A percentile compares a stretch with the other conserved stretches of the same genome.
Evolutionary conservation across 2,329 filamentous ascomycete species (phyloP).

Genomic region (Trichophyton simii): DNA sequence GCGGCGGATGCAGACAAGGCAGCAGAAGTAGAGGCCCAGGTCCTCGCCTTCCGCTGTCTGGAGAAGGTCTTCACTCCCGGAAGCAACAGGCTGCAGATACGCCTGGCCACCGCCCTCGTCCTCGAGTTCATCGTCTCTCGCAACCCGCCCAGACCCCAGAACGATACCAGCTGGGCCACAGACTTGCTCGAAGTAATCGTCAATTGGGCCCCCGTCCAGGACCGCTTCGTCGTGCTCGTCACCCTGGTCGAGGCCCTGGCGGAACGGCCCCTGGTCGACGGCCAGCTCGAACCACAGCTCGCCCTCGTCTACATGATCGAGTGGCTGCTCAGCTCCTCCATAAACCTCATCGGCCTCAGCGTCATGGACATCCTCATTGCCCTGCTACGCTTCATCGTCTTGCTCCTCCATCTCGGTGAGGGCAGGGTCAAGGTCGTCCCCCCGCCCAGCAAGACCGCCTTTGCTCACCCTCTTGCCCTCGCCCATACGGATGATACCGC

Average conservation of each 20-base stretch:
- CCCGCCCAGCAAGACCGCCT: neutral
- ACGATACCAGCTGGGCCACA: slow-evolving; percentile 61
- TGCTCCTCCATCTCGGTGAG: slow-evolving; percentile 53
- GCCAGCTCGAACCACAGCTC: slow-evolving; percentile 59
- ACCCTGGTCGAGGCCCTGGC: slow-evolving; percentile 66
- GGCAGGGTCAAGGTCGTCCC: slow-evolving; percentile 4
- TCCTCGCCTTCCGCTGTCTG: slow-evolving; percentile 73
- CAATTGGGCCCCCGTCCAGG: slow-evolving; percentile 84
- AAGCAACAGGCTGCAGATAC: slow-evolving; percentile 70
- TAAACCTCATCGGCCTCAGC: slow-evolving; percentile 89
- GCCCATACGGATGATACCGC: neutral
- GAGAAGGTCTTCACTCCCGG: slow-evolving; percentile 67
- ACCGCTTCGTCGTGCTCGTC: slow-evolving; percentile 80
- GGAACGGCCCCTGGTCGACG: slow-evolving; percentile 54
- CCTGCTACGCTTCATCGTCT: slow-evolving; percentile 69
- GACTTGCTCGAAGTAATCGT: slow-evolving; percentile 68
- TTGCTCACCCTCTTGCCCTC: neutral
- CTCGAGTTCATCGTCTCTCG: slow-evolving; percentile 56
- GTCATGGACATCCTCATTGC: slow-evolving; percentile 89
- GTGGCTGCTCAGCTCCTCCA: slow-evolving; percentile 69
- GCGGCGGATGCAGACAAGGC: slow-evolving; percentile 78
- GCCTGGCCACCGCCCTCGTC: slow-evolving; percentile 59
- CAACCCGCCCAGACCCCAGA: slow-evolving; percentile 40
- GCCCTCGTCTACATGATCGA: slow-evolving; percentile 66
- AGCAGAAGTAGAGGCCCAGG: slow-evolving; percentile 76